Evolutionary conservation across 306 rosid species (phyloP).

Genomic region (Arachis stenosperma): DNA sequence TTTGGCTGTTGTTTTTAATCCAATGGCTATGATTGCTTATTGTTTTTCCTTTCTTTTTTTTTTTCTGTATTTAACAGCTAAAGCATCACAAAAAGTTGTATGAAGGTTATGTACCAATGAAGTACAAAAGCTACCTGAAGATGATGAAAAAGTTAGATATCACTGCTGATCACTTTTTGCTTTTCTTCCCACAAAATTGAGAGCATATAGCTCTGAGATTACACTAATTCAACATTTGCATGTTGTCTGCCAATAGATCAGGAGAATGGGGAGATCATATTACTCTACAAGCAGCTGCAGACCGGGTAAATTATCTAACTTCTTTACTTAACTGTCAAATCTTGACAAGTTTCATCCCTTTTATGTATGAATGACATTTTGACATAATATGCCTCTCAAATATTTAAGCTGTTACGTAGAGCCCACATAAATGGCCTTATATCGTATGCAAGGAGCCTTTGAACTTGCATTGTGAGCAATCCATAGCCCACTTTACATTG

Average conservation of each 20-base stretch:
- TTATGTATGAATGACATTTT: neutral
- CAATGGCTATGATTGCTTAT: too few relatives aligned
- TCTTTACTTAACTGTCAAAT: slow-evolving; percentile 14
- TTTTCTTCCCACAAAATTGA: slow-evolving; percentile 39
- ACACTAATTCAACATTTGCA: slow-evolving; percentile 40
- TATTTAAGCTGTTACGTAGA: neutral
- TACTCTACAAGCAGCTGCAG: slow-evolving; percentile 96
- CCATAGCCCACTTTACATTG: neutral
- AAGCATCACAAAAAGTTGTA: slow-evolving; percentile 78
- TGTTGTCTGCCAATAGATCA: slow-evolving; percentile 59
- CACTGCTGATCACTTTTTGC: slow-evolving; percentile 40
- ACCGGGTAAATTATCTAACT: slow-evolving; percentile 63
- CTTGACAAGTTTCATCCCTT: neutral
- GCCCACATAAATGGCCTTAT: neutral
- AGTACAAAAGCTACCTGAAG: slow-evolving; percentile 80
- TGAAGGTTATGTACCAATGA: slow-evolving; percentile 89
- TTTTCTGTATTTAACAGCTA: slow-evolving; percentile 56
- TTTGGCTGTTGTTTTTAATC: too few relatives aligned
- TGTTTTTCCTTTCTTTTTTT: slow-evolving; percentile 1
- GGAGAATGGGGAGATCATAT: slow-evolving; percentile 99
- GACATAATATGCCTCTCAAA: neutral
- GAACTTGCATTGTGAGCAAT: neutral
- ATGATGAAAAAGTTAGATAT: slow-evolving; percentile 88
- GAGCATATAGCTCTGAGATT: slow-evolving; percentile 38
- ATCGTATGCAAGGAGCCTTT: neutral